Percentiles rank a stretch among this genome's conserved stretches.
phyloP scores from a whole-genome alignment of 345 rosid species.

The Draba incana region DNA sequence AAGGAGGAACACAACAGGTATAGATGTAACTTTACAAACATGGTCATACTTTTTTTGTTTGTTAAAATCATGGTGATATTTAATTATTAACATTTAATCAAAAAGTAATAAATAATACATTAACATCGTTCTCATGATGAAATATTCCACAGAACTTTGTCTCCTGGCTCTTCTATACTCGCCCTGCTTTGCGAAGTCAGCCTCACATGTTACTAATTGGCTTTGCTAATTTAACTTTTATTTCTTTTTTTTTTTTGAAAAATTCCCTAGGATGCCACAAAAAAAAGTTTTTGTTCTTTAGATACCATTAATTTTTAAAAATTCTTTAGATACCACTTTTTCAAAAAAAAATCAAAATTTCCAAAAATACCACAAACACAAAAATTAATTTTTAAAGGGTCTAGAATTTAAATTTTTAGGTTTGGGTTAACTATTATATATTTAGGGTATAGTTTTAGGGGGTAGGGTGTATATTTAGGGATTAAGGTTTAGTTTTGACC shows the following conservation, averaged over 20 bases:
- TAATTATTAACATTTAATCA: background rate
- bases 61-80: conserved; percentile 4
- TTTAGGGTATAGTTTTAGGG: too few relatives aligned
- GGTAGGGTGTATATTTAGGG: too few relatives aligned
- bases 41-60: conserved; percentile 2
- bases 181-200: conserved; percentile 23
- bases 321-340: too few relatives aligned
- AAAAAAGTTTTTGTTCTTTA: too few relatives aligned
- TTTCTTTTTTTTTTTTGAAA: background rate
- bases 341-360: too few relatives aligned
- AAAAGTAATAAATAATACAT: conserved; percentile 14
- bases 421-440: too few relatives aligned
- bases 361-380: too few relatives aligned
- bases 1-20: conserved; percentile 16
- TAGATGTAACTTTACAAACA: conserved; percentile 31
- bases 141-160: conserved; percentile 31
- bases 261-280: too few relatives aligned
- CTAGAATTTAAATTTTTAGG: too few relatives aligned
- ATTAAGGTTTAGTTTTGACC: too few relatives aligned
- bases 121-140: conserved; percentile 25
- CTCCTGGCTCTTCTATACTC: conserved; percentile 20
- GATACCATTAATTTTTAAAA: too few relatives aligned
- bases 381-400: too few relatives aligned
- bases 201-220: conserved; percentile 31
- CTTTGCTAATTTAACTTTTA: conserved; percentile 12